Evolutionary conservation across 1,139 yeast genomes (phyloP).

Genomic region (Saccharomyces hybrid): DNA sequence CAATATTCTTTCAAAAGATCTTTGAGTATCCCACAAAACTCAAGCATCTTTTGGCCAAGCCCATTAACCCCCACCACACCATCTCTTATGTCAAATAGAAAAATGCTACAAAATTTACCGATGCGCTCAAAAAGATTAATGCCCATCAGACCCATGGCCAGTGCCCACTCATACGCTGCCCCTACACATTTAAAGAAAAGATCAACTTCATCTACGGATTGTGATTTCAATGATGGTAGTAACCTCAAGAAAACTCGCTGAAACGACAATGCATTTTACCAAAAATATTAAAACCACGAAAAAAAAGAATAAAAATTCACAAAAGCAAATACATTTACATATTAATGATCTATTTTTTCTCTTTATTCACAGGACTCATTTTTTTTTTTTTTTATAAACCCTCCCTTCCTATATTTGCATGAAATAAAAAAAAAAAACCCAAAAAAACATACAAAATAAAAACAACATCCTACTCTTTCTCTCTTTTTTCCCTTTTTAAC

Average conservation of each 20-base stretch:
- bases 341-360: background rate
- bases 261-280: background rate
- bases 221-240: slow-evolving; percentile 22
- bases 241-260: slow-evolving; percentile 14
- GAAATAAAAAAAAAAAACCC: background rate
- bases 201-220: slow-evolving; percentile 23
- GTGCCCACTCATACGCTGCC: background rate
- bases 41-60: slow-evolving; percentile 6
- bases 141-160: background rate
- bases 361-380: background rate
- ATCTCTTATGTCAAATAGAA: slow-evolving; percentile 15
- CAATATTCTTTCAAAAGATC: slow-evolving; percentile 7
- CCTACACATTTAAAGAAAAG: slow-evolving; percentile 11
- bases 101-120: slow-evolving; percentile 2
- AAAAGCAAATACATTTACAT: background rate
- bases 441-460: background rate
- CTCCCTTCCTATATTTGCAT: background rate
- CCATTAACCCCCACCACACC: slow-evolving; percentile 23
- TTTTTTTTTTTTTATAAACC: background rate
- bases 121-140: background rate
- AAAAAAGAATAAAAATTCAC: background rate
- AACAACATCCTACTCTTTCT: background rate
- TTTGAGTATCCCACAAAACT: slow-evolving; percentile 5
- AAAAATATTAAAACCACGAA: background rate
- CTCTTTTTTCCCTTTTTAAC: background rate